Conservation (phyloP, 306 rosid genomes). For the Castanea crenata region DNA sequence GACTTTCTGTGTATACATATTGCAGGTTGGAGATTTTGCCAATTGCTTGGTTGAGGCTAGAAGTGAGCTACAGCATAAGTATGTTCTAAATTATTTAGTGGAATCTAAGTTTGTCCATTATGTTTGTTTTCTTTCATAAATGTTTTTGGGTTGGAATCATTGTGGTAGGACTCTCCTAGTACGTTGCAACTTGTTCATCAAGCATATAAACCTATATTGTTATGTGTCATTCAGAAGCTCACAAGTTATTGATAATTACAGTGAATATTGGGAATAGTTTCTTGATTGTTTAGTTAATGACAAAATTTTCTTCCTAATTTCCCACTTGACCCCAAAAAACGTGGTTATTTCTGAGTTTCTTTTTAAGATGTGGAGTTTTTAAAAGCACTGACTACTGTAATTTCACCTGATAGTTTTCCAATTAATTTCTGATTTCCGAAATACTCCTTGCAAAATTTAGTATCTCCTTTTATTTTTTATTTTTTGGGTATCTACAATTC, state of each 20-base stretch:
- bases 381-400: not conserved
- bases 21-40: slow-evolving; percentile 85
- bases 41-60: slow-evolving; percentile 75
- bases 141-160: not conserved
- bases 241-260: not conserved
- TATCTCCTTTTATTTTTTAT: not conserved
- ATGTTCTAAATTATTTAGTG: slow-evolving; percentile 32
- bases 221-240: not conserved
- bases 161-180: not conserved
- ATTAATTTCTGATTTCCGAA: not conserved
- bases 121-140: slow-evolving; percentile 4
- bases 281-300: not conserved
- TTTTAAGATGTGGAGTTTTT: not conserved
- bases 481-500: not conserved
- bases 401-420: not conserved
- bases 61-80: slow-evolving; percentile 82
- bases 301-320: not conserved
- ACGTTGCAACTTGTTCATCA: not conserved
- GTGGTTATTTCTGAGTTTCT: not conserved
- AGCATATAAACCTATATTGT: not conserved
- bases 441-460: not conserved
- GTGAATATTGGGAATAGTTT: not conserved
- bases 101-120: slow-evolving; percentile 2
- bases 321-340: not conserved
- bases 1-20: slow-evolving; percentile 8